Conservation (phyloP, 1,284 basidiomycete genomes). For the Apiotrichum domesticum region DNA sequence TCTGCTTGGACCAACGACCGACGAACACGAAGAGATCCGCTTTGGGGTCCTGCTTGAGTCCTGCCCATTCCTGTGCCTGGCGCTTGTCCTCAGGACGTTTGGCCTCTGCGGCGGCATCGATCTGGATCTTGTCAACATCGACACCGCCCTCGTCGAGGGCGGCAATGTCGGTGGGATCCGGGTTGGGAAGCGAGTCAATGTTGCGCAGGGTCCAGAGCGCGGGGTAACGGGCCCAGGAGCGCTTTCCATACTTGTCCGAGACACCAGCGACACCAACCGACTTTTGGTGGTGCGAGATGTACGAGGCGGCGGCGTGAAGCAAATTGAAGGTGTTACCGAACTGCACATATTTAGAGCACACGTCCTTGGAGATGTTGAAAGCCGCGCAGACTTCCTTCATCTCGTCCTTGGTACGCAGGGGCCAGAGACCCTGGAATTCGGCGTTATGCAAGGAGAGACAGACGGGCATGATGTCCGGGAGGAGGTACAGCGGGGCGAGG, state of each 20-base stretch:
- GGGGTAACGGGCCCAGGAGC: slow-evolving; percentile 88
- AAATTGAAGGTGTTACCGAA: slow-evolving; percentile 95
- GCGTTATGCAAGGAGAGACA: slow-evolving; percentile 93
- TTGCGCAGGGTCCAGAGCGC: slow-evolving; percentile 90
- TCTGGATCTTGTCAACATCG: slow-evolving; percentile 63
- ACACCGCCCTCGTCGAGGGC: slow-evolving; percentile 74
- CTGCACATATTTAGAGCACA: slow-evolving; percentile 90
- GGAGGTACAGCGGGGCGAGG: slow-evolving; percentile 77
- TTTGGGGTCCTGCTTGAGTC: slow-evolving; percentile 78
- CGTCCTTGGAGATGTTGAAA: slow-evolving; percentile 90
- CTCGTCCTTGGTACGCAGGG: slow-evolving; percentile 87
- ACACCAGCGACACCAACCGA: slow-evolving; percentile 88
- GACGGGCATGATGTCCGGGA: slow-evolving; percentile 79
- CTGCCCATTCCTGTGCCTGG: slow-evolving; percentile 88
- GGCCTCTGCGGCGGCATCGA: slow-evolving; percentile 75
- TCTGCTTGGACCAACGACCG: slow-evolving; percentile 93
- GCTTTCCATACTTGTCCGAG: slow-evolving; percentile 88
- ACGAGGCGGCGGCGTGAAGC: slow-evolving; percentile 82
- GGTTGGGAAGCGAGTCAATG: slow-evolving; percentile 87
- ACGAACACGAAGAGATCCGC: slow-evolving; percentile 90
- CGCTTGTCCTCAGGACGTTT: slow-evolving; percentile 81
- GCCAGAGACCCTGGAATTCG: slow-evolving; percentile 93
- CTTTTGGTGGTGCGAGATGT: slow-evolving; percentile 85
- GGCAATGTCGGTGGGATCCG: slow-evolving; percentile 83
- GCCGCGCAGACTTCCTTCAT: slow-evolving; percentile 96